phyloP scores from a whole-genome alignment of 495 filamentous ascomycete genomes.

The Daldinia bambusicola region DNA sequence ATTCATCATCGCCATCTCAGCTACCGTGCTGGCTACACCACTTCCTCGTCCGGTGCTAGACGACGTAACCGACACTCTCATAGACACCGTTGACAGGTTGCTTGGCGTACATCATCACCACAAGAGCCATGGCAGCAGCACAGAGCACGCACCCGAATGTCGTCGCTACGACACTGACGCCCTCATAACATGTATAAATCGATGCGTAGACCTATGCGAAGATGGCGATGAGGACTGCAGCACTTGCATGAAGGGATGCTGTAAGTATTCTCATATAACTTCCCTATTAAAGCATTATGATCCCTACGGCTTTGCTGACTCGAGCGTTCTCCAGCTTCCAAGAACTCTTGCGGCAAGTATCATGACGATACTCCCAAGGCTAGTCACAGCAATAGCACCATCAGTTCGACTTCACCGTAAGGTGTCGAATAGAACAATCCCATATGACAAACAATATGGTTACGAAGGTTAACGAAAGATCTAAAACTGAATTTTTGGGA shows the following conservation, averaged over 20 bases:
- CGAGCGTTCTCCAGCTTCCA: slow-evolving; percentile 7
- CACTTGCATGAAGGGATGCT: slow-evolving; percentile 30
- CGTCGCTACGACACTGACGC: neutral
- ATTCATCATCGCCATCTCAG: slow-evolving; percentile 26
- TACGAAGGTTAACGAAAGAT: neutral
- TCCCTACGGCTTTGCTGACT: slow-evolving; percentile 10
- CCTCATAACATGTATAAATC: slow-evolving; percentile 18
- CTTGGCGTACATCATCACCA: slow-evolving; percentile 6
- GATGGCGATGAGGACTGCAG: slow-evolving; percentile 6
- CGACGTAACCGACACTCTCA: slow-evolving; percentile 11
- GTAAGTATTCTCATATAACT: slow-evolving; percentile 13
- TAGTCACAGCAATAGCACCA: neutral
- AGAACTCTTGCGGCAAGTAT: slow-evolving; percentile 6
- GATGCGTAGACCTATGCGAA: slow-evolving; percentile 20
- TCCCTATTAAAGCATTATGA: neutral
- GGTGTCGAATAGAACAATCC: neutral
- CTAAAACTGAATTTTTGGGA: neutral
- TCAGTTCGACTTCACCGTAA: neutral
- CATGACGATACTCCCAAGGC: neutral
- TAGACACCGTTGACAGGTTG: slow-evolving; percentile 6
- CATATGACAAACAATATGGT: neutral
- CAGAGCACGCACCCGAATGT: slow-evolving; percentile 1
- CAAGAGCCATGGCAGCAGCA: neutral
- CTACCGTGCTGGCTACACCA: slow-evolving; percentile 23
- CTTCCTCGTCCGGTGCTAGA: slow-evolving; percentile 7